Evolutionary conservation across 1,139 yeast genomes (phyloP).

Genomic region (Blastobotrys illinoisensis): DNA sequence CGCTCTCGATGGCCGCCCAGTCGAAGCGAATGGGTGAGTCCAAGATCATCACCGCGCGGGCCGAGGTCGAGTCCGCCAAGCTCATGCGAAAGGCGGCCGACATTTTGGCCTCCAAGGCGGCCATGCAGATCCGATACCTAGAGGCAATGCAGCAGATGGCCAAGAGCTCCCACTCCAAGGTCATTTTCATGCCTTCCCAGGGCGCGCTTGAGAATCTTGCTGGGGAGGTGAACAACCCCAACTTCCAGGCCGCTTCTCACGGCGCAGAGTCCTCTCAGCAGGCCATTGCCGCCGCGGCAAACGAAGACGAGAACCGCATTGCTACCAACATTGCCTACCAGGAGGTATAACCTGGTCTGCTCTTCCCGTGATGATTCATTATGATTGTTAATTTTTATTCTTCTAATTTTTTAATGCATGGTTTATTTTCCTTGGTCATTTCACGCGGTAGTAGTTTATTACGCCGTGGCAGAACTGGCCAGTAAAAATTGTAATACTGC

Average conservation of each 20-base stretch:
- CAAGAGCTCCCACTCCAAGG: slow-evolving; percentile 54
- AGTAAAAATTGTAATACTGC: no score
- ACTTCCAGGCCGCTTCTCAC: slow-evolving; percentile 12
- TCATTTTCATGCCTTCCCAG: slow-evolving; percentile 65
- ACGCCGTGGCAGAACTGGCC: no score
- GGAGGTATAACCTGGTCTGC: no score
- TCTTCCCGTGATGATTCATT: no score
- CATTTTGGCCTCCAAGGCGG: slow-evolving; percentile 67
- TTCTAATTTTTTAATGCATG: no score
- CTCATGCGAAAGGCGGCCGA: slow-evolving; percentile 78
- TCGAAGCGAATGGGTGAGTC: slow-evolving; percentile 74
- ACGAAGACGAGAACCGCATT: background rate
- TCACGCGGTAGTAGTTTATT: no score
- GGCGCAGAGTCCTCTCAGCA: background rate
- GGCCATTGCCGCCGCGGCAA: background rate
- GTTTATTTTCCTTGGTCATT: no score
- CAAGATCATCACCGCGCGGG: slow-evolving; percentile 69
- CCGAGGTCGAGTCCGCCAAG: slow-evolving; percentile 72
- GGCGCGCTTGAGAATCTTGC: slow-evolving; percentile 36
- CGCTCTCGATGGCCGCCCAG: slow-evolving; percentile 71
- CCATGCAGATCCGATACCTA: slow-evolving; percentile 73
- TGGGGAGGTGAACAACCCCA: slow-evolving; percentile 11
- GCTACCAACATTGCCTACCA: background rate
- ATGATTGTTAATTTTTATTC: no score
- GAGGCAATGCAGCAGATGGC: slow-evolving; percentile 82